Percentiles rank a stretch among this genome's conserved stretches.
Conservation (phyloP, 768 basidiomycete species). For the Dacryopinax spathularia region DNA sequence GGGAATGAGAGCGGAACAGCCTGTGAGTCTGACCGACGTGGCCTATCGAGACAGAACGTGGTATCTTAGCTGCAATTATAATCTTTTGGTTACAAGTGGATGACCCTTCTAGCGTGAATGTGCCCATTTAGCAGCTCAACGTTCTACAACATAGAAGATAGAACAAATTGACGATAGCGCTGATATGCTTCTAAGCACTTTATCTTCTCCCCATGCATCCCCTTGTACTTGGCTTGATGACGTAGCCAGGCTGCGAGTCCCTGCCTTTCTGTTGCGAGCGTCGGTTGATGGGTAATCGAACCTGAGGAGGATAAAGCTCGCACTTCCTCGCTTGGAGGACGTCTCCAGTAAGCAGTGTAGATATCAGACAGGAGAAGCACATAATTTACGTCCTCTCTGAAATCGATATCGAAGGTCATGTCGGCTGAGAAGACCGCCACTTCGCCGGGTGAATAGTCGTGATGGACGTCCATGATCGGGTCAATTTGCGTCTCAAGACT, state of each 20-base stretch:
- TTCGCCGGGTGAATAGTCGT: too few species aligned
- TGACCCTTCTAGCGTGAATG: not conserved
- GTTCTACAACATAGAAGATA: too few species aligned
- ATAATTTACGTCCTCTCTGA: not conserved
- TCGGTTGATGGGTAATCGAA: not conserved
- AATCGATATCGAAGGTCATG: not conserved
- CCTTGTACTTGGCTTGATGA: not conserved
- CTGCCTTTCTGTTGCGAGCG: not conserved
- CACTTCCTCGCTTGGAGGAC: too few species aligned
- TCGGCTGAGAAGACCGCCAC: too few species aligned
- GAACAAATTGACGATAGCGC: not conserved
- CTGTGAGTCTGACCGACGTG: too few species aligned
- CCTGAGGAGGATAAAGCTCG: not conserved
- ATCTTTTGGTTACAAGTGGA: not conserved
- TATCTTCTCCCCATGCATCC: not conserved
- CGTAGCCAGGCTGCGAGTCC: not conserved
- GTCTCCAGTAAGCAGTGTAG: not conserved
- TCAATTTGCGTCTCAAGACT: too few species aligned
- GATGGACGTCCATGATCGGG: too few species aligned
- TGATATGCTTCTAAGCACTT: not conserved
- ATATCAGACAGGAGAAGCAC: not conserved
- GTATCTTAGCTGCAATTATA: not conserved
- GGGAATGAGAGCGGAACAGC: too few species aligned
- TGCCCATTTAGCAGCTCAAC: too few species aligned
- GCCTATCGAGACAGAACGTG: too few species aligned